phyloP scores from a whole-genome alignment of 768 basidiomycete species.

The Tylopilus balloui region DNA sequence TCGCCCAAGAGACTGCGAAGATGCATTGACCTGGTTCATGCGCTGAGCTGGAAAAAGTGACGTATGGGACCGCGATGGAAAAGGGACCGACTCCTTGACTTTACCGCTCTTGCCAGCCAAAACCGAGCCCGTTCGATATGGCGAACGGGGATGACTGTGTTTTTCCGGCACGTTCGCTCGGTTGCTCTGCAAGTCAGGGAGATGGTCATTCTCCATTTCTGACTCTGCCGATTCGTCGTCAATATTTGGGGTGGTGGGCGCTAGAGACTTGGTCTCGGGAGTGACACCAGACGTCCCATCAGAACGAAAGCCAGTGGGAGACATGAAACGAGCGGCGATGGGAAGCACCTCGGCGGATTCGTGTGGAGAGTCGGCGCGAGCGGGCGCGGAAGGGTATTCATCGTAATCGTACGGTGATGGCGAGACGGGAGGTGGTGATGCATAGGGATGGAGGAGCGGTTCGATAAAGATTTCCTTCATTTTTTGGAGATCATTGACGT shows the following conservation, averaged over 20 bases:
- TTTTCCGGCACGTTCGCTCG: slow-evolving; percentile 37
- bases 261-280: slow-evolving; percentile 48
- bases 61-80: slow-evolving; percentile 76
- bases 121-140: slow-evolving; percentile 54
- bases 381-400: slow-evolving; percentile 40
- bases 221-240: slow-evolving; percentile 74
- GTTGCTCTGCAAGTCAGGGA: slow-evolving; percentile 28
- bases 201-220: slow-evolving; percentile 58
- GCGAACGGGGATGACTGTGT: slow-evolving; percentile 71
- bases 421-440: slow-evolving; percentile 37
- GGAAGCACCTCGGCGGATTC: slow-evolving; percentile 75
- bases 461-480: slow-evolving; percentile 94
- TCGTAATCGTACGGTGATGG: slow-evolving; percentile 63
- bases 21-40: slow-evolving; percentile 47
- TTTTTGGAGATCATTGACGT: slow-evolving; percentile 83
- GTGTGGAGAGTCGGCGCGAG: slow-evolving; percentile 56
- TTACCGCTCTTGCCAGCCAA: slow-evolving; percentile 38
- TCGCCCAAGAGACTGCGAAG: slow-evolving; percentile 72
- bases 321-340: slow-evolving; percentile 90
- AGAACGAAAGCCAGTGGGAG: slow-evolving; percentile 47
- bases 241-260: slow-evolving; percentile 50
- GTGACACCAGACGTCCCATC: slow-evolving; percentile 42
- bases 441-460: slow-evolving; percentile 81
- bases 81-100: slow-evolving; percentile 54
- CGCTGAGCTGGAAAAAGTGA: slow-evolving; percentile 66